Base-by-base conservation (phyloP, 805 yeast genomes). In the Priceomyces medius region DNA sequence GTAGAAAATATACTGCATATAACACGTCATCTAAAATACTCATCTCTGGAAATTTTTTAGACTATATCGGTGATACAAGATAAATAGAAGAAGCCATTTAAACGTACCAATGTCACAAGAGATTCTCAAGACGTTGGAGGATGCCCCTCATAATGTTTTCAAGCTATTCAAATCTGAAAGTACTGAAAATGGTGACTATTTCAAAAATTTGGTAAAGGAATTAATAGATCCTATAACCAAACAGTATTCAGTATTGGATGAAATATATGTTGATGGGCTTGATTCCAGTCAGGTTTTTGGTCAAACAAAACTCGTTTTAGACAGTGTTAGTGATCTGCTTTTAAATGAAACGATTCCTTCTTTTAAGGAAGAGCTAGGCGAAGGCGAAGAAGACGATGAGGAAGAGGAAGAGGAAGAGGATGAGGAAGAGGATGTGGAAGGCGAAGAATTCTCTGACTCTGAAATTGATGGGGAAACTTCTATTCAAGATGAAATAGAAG, bases 241-340 rank as follows among this genome's bases (percentile, higher is more conserved):
- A 35, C 65, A 67, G 41, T 62, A 63, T 47, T 77, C 93, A 1
- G 84, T 85, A 4, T 69, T 91, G 16, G 96, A 89, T 61, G 89
- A 87, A 57, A 74, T 91, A 16, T 80, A 83, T 51, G 74, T 85
- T 10, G 95, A 89, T 37, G 98, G 97, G 0, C 69, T 91, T 41
- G 96, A 87, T 59, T 82, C 96, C 18, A 77, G 84, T 29, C 98
- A 91, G 58, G 89, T 93, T 0, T 91, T 91, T 88, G 95, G 91
- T 42, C 98, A 91, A 63, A 83, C 87, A 2, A 88, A 86, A 61
- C 76, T 91, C 66, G 83, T 91, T 14, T 68, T 88, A 28, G 97
- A 89, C 44, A 84, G 83, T 6, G 84, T 85, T 9, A 80, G 83
- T 20, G 88, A 83, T 36, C 71, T 74, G 32, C 63, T 88, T 26